Percentiles rank a stretch among this genome's conserved stretches.
These are phyloP conservation scores for Thalassiosira profunda DNA, from an alignment of 108 stramenopile genomes.

Conservation along the genomic window DNA sequence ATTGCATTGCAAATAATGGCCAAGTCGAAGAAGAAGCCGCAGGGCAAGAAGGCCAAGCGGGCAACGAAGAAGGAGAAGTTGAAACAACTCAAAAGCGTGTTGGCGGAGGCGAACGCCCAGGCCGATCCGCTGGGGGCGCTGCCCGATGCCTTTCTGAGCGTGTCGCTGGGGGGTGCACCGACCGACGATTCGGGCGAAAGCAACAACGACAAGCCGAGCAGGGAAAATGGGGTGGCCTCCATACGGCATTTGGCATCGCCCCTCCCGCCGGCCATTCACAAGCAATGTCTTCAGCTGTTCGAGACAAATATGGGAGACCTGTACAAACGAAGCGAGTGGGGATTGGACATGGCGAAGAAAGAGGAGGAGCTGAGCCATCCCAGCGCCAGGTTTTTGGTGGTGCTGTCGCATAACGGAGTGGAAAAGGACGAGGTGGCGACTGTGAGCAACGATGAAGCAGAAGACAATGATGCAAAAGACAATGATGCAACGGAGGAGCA, in stretches of 20 bases:
- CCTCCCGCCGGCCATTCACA: slow-evolving; percentile 10
- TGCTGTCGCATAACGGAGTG: slow-evolving; percentile 6
- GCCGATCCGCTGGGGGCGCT: background rate
- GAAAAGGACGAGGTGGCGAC: background rate
- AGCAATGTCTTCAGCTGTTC: slow-evolving; percentile 60
- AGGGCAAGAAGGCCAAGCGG: background rate
- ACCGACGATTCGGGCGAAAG: background rate
- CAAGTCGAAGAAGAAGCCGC: slow-evolving; percentile 3
- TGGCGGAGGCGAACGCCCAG: slow-evolving; percentile 1
- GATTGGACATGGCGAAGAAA: slow-evolving; percentile 76
- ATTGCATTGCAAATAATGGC: no score
- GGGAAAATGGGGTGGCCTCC: background rate
- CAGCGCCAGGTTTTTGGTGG: slow-evolving; percentile 71
- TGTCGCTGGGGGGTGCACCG: background rate
- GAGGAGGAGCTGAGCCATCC: slow-evolving; percentile 60
- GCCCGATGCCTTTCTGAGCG: background rate
- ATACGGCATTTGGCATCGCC: slow-evolving; percentile 33
- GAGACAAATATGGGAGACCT: slow-evolving; percentile 76
- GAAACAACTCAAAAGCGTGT: background rate
- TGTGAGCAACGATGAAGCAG: background rate
- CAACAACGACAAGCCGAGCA: background rate
- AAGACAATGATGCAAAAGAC: background rate
- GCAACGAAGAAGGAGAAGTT: no score
- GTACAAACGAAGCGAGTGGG: slow-evolving; percentile 77
- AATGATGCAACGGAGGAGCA: background rate